Conservation (phyloP, 1,284 basidiomycete genomes). For the Apiotrichum montevideense region DNA sequence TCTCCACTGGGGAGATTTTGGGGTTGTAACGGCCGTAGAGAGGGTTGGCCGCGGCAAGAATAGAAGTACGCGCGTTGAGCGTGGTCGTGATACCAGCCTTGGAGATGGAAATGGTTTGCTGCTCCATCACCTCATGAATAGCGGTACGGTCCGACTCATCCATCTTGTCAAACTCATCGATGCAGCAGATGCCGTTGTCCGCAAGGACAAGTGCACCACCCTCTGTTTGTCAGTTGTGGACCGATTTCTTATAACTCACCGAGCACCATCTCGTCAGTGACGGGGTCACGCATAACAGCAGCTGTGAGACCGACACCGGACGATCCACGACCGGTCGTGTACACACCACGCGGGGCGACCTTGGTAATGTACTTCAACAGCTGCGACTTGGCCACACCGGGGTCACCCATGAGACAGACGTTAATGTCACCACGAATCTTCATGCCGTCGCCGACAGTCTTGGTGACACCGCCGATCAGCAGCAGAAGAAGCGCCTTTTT, state of each 20-base stretch:
- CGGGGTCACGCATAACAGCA: slow-evolving; percentile 97
- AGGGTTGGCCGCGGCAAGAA: slow-evolving; percentile 96
- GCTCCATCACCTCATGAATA: slow-evolving; percentile 99
- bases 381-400: slow-evolving; percentile 98
- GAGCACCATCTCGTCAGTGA: slow-evolving; percentile 98
- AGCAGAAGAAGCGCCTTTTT: slow-evolving; percentile 95
- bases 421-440: slow-evolving; percentile 98
- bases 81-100: slow-evolving; percentile 99
- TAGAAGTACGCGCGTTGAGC: slow-evolving; percentile 95
- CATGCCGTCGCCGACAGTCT: slow-evolving; percentile 93
- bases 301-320: slow-evolving; percentile 98
- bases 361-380: slow-evolving; percentile 97
- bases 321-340: slow-evolving; percentile 96
- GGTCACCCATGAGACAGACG: slow-evolving; percentile 98
- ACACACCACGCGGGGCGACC: slow-evolving; percentile 93
- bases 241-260: slow-evolving; percentile 60
- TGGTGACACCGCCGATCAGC: slow-evolving; percentile 92
- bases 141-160: slow-evolving; percentile 95
- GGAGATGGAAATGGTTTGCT: slow-evolving; percentile 98
- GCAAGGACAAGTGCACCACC: slow-evolving; percentile 96
- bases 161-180: slow-evolving; percentile 99
- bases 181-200: slow-evolving; percentile 99
- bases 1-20: slow-evolving; percentile 94
- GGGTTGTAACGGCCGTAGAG: slow-evolving; percentile 97
- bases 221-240: slow-evolving; percentile 60